phyloP scores from a whole-genome alignment of 2,329 filamentous ascomycete species.

The Camptophora hylomeconis region DNA sequence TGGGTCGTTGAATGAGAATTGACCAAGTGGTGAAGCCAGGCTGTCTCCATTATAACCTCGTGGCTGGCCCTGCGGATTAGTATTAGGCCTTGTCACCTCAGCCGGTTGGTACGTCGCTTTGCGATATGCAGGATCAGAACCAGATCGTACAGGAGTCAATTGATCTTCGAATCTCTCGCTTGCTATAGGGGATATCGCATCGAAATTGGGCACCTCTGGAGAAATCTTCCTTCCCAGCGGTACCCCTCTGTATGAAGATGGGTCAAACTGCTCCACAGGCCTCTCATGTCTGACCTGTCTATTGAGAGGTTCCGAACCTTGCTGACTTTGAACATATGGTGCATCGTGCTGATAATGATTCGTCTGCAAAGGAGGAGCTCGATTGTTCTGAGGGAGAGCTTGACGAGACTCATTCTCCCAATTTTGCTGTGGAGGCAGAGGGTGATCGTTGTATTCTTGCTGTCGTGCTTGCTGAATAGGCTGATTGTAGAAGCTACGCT shows the following conservation, averaged over 20 bases:
- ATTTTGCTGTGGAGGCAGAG: too few relatives aligned
- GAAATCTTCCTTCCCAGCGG: constrained; percentile 22
- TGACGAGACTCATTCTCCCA: too few relatives aligned
- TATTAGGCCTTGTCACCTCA: constrained; percentile 20
- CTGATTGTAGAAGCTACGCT: too few relatives aligned
- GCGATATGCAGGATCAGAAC: constrained; percentile 17
- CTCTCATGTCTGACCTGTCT: constrained; percentile 6
- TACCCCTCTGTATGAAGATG: too few relatives aligned
- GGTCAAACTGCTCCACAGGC: too few relatives aligned
- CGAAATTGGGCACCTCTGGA: constrained; percentile 52
- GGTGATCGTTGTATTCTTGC: too few relatives aligned
- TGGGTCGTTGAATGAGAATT: constrained; percentile 28
- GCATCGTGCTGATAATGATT: constrained; percentile 11
- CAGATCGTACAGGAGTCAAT: constrained; percentile 3
- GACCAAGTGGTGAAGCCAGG: constrained; percentile 32
- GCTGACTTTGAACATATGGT: constrained; percentile 1
- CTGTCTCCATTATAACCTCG: constrained; percentile 26
- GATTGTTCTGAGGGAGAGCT: too few relatives aligned
- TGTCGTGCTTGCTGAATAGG: too few relatives aligned
- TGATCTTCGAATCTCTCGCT: constrained; percentile 15
- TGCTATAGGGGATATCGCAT: constrained; percentile 34
- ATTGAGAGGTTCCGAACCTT: neutral
- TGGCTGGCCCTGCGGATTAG: too few relatives aligned
- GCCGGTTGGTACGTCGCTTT: constrained; percentile 18
- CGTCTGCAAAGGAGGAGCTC: constrained; percentile 1